Conservation (phyloP, 2,329 filamentous ascomycete genomes). For the Cyphellophora europaea region DNA sequence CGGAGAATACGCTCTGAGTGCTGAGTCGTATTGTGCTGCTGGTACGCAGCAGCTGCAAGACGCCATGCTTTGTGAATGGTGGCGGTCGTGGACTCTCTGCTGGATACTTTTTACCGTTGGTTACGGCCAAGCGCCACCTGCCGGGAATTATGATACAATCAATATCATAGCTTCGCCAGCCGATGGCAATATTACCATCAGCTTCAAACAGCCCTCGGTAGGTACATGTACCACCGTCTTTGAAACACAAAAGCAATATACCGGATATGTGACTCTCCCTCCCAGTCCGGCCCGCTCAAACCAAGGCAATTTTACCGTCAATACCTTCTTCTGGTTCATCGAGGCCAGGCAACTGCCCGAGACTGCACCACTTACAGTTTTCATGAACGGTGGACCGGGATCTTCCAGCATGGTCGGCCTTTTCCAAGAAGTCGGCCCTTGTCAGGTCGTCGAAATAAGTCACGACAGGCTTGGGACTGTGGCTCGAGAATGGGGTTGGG, state of each 20-base stretch:
- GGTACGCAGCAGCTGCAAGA: too few species aligned
- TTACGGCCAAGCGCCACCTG: slow-evolving; percentile 13
- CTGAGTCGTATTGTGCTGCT: too few species aligned
- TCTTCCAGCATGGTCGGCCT: slow-evolving; percentile 43
- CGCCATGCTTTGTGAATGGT: too few species aligned
- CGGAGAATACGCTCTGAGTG: too few species aligned
- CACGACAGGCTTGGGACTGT: slow-evolving; percentile 34
- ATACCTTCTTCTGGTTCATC: slow-evolving; percentile 34
- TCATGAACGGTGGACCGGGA: slow-evolving; percentile 45
- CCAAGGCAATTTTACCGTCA: slow-evolving; percentile 25
- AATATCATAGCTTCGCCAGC: slow-evolving; percentile 52
- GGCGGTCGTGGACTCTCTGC: not conserved
- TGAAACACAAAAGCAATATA: slow-evolving; percentile 56
- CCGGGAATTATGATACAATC: slow-evolving; percentile 20
- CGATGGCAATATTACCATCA: slow-evolving; percentile 54
- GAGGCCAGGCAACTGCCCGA: slow-evolving; percentile 33
- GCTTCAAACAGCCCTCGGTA: slow-evolving; percentile 53
- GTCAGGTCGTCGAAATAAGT: slow-evolving; percentile 28
- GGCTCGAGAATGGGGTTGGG: slow-evolving; percentile 40
- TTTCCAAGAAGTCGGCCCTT: slow-evolving; percentile 40
- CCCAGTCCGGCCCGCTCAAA: slow-evolving; percentile 21
- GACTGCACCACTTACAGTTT: slow-evolving; percentile 40
- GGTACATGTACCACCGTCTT: slow-evolving; percentile 59
- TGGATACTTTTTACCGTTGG: not conserved
- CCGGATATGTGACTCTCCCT: slow-evolving; percentile 58